A percentile compares a stretch with the other conserved stretches of the same genome.
Conservation (phyloP, 2,329 filamentous ascomycete species). For the Colletotrichum sp. region DNA sequence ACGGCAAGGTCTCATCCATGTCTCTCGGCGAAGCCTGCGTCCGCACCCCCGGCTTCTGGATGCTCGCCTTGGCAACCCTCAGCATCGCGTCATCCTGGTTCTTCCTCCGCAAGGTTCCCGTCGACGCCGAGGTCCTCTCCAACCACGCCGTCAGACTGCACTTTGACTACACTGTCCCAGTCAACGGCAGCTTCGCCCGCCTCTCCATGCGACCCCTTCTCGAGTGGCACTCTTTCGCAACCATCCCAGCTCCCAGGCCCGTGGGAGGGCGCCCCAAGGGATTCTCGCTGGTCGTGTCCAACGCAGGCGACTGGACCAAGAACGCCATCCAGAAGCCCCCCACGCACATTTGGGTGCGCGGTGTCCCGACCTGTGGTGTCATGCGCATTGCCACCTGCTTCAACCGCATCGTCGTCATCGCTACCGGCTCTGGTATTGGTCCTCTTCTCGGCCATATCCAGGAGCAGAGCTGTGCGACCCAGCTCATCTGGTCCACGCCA, state of each 20-base stretch:
- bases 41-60: conserved; percentile 64
- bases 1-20: conserved; percentile 41
- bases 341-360: conserved; percentile 69
- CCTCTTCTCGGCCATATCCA: conserved; percentile 68
- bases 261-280: conserved; percentile 37
- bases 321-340: conserved; percentile 67
- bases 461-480: conserved; percentile 51
- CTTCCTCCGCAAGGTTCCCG: conserved; percentile 69
- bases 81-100: conserved; percentile 77
- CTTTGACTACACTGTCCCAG: conserved; percentile 66
- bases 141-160: conserved; percentile 74
- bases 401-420: conserved; percentile 68
- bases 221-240: conserved; percentile 80
- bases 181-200: conserved; percentile 49
- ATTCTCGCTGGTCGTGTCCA: conserved; percentile 74
- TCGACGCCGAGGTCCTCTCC: conserved; percentile 72
- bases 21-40: conserved; percentile 42
- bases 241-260: conserved; percentile 62
- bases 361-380: conserved; percentile 70
- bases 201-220: conserved; percentile 66
- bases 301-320: conserved; percentile 79
- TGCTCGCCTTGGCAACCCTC: conserved; percentile 66
- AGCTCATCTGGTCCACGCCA: conserved; percentile 73
- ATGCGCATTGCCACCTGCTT: conserved; percentile 72
- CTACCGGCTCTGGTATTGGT: conserved; percentile 76